Conservation (phyloP, 768 basidiomycete species). For the Lactarius deliciosus region DNA sequence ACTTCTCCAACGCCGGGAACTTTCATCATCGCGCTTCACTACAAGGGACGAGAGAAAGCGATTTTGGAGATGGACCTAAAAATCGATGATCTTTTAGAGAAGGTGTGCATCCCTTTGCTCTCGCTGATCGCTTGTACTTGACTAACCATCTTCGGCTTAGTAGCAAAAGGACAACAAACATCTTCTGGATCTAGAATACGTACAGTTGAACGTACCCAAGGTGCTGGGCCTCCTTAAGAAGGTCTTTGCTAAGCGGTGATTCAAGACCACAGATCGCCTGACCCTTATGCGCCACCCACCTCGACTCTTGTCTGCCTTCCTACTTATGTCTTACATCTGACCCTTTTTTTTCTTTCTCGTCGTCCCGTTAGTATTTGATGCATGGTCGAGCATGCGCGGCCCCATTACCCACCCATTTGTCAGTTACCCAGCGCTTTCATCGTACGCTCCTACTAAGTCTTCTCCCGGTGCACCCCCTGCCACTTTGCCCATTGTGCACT, state of each 20-base stretch:
- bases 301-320: slow-evolving; percentile 6
- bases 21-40: slow-evolving; percentile 98
- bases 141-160: slow-evolving; percentile 20
- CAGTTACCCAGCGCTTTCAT: slow-evolving; percentile 29
- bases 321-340: slow-evolving; percentile 23
- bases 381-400: slow-evolving; percentile 11
- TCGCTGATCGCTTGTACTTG: not conserved
- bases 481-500: slow-evolving; percentile 8
- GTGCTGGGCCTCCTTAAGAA: slow-evolving; percentile 90
- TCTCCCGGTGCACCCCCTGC: not conserved
- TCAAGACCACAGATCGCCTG: not conserved
- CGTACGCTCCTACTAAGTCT: slow-evolving; percentile 16
- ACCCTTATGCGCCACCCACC: slow-evolving; percentile 16
- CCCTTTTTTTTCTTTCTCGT: slow-evolving; percentile 7
- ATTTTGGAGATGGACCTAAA: slow-evolving; percentile 99
- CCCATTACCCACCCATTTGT: slow-evolving; percentile 26
- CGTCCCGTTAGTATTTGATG: slow-evolving; percentile 16
- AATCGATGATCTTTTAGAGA: slow-evolving; percentile 96
- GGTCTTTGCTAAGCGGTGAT: slow-evolving; percentile 85
- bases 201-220: slow-evolving; percentile 95
- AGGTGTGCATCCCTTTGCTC: slow-evolving; percentile 52
- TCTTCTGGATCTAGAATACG: slow-evolving; percentile 94
- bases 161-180: slow-evolving; percentile 99
- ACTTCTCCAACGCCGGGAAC: slow-evolving; percentile 97
- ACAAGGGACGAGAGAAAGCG: slow-evolving; percentile 98